Evolutionary conservation across 176 grass and related monocot species (phyloP).

Genomic region (Poa pratensis): DNA sequence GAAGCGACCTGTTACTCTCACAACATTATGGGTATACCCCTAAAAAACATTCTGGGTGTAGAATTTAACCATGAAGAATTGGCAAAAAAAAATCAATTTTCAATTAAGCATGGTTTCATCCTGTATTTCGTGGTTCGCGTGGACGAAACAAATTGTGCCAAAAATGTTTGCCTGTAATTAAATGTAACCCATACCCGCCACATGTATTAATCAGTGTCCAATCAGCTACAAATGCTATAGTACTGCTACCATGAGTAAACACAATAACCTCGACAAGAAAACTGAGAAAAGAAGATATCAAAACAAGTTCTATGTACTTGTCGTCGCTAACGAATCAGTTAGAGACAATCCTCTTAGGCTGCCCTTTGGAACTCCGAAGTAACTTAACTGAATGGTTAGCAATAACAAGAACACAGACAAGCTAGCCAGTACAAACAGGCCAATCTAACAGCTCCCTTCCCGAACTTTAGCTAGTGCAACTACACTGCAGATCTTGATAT

Average conservation of each 20-base stretch:
- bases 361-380: neutral
- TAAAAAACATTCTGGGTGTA: no score
- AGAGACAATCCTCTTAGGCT: neutral
- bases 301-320: neutral
- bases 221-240: neutral
- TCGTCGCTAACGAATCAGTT: neutral
- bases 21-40: neutral
- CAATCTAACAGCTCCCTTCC: constrained; percentile 15
- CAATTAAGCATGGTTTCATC: no score
- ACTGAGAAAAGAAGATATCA: neutral
- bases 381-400: constrained; percentile 10
- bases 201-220: neutral
- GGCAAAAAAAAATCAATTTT: no score
- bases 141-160: no score
- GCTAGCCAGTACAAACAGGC: neutral
- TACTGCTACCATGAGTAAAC: neutral
- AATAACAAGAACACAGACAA: constrained; percentile 2
- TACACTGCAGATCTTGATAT: neutral
- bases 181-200: neutral
- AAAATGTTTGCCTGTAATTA: no score
- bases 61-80: no score
- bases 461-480: neutral
- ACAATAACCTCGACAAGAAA: neutral
- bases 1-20: neutral
- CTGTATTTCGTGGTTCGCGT: no score